Percentiles rank a stretch among this genome's conserved stretches.
phyloP scores from a whole-genome alignment of 2,329 filamentous ascomycete genomes.

The Ophiostoma angusticollis region DNA sequence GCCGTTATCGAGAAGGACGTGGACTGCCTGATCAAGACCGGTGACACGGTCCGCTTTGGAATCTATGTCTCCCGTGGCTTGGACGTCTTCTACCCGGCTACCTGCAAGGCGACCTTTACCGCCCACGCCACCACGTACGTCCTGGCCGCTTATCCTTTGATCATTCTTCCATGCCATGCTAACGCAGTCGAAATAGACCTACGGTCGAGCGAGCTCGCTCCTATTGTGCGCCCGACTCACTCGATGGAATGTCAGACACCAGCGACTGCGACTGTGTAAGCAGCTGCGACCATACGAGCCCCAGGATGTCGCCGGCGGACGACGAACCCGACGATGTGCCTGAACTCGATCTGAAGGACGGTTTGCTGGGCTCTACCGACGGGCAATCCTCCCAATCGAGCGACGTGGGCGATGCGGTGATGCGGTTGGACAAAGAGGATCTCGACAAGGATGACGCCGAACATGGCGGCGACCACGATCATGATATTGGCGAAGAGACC shows the following conservation, averaged over 20 bases:
- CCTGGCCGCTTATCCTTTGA: not conserved
- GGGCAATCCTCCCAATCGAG: no score
- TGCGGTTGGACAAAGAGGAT: no score
- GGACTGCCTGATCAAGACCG: conserved; percentile 17
- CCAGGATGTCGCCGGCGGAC: no score
- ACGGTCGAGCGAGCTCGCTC: conserved; percentile 8
- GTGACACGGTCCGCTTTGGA: conserved; percentile 28
- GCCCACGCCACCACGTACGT: conserved; percentile 13
- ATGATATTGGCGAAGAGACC: not conserved
- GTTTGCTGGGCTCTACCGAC: no score
- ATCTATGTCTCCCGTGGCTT: conserved; percentile 25
- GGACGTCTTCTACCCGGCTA: conserved; percentile 20
- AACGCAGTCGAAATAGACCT: not conserved
- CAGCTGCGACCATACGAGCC: no score
- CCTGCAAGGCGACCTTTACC: conserved; percentile 15
- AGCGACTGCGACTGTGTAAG: conserved; percentile 4
- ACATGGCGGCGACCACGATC: not conserved
- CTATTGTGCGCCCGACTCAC: conserved; percentile 18
- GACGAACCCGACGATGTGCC: no score
- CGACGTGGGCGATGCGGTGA: no score
- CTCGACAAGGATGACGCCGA: not conserved
- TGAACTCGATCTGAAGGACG: no score
- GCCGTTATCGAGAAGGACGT: conserved; percentile 14
- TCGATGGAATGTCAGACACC: conserved; percentile 7
- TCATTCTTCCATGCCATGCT: not conserved